Conservation (phyloP, 106 monocot genomes). For the Dioscorea zingiberensis region DNA sequence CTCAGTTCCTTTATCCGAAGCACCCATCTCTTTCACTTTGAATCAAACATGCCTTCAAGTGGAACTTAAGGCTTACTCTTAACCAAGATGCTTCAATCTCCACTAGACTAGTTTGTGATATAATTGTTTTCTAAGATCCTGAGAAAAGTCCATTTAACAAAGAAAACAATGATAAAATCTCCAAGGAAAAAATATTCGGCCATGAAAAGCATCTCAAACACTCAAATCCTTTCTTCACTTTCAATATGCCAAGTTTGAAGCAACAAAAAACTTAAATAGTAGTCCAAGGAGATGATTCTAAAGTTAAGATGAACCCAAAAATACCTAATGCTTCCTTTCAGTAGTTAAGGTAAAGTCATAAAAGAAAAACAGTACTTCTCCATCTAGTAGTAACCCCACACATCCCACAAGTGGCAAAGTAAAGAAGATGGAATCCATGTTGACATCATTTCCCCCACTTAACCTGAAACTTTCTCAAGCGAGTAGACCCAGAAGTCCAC, state of each 20-base stretch:
- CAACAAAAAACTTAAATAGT: neutral
- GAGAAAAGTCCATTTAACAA: too few relatives aligned
- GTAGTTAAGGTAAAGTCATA: neutral
- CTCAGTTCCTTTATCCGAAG: too few relatives aligned
- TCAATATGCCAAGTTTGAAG: neutral
- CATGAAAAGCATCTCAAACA: neutral
- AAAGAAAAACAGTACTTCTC: neutral
- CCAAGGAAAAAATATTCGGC: too few relatives aligned
- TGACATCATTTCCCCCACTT: conserved; percentile 1
- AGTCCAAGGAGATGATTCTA: neutral
- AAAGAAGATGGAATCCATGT: neutral
- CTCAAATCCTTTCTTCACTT: neutral
- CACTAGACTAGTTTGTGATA: too few relatives aligned
- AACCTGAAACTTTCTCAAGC: neutral
- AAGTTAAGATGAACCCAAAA: neutral
- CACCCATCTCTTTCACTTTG: too few relatives aligned
- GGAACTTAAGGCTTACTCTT: too few relatives aligned
- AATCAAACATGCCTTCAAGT: too few relatives aligned
- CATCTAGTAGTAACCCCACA: neutral
- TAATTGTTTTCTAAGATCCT: too few relatives aligned
- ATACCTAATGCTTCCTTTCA: neutral
- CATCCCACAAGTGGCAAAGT: neutral
- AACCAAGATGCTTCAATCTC: too few relatives aligned
- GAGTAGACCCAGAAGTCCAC: conserved; percentile 1
- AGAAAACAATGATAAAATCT: too few relatives aligned